Percentiles rank a stretch among this genome's conserved stretches.
Conservation (phyloP, 2,329 filamentous ascomycete genomes). For the Corynespora cassiicola region DNA sequence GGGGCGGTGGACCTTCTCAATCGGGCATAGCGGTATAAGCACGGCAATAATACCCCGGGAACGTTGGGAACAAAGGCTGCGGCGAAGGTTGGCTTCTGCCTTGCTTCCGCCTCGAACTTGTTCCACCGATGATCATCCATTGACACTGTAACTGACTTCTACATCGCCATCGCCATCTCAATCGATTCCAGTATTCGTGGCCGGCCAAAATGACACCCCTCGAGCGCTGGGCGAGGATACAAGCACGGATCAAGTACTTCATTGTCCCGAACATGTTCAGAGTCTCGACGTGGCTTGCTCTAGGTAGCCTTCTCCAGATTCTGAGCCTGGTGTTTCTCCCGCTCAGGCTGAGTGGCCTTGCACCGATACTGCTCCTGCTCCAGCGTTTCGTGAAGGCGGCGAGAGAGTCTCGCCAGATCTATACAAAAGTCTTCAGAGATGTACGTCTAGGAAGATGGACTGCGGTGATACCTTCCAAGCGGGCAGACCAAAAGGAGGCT, state of each 20-base stretch:
- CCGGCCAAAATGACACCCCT: constrained; percentile 2
- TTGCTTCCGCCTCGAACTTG: no score
- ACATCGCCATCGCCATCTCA: no score
- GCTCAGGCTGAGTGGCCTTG: neutral
- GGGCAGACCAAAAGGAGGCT: neutral
- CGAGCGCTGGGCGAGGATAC: neutral
- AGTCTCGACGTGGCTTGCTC: constrained; percentile 3
- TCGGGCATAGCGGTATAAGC: no score
- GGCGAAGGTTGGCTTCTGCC: no score
- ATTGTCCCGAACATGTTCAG: constrained; percentile 2
- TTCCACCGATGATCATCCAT: no score
- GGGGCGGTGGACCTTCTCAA: no score
- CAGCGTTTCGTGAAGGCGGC: neutral
- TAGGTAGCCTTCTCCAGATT: constrained; percentile 1
- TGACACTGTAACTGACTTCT: no score
- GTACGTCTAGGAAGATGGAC: constrained; percentile 2
- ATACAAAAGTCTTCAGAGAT: neutral
- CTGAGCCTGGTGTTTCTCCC: neutral
- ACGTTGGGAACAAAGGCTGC: neutral
- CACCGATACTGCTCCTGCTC: neutral
- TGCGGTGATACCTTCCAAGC: neutral
- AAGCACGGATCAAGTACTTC: neutral
- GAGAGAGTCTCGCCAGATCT: neutral
- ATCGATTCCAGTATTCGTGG: no score
- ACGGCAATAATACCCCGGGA: constrained; percentile 2